phyloP scores from a whole-genome alignment of 306 rosid genomes.

The Rosa persica region DNA sequence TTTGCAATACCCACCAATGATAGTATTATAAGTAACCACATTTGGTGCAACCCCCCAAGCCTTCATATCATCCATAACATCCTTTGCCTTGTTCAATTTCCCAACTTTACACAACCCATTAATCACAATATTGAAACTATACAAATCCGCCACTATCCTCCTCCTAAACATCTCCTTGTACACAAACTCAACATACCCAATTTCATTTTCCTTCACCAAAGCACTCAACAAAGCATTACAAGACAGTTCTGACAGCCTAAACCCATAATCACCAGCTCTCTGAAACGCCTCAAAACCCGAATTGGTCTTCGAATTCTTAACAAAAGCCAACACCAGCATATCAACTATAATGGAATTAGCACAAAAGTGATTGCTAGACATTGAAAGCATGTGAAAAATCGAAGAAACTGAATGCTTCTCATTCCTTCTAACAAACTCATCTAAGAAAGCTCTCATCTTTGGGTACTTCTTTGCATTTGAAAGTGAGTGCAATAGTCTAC shows the following conservation, averaged over 20 bases:
- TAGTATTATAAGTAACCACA: conserved; percentile 67
- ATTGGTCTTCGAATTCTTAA: conserved; percentile 40
- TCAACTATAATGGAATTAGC: conserved; percentile 57
- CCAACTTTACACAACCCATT: conserved; percentile 86
- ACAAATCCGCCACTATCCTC: conserved; percentile 53
- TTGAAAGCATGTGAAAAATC: conserved; percentile 55
- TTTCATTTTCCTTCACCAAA: conserved; percentile 59
- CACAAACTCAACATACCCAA: conserved; percentile 54
- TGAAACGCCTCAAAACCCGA: conserved; percentile 66
- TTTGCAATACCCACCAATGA: conserved; percentile 74
- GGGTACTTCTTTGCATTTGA: conserved; percentile 56
- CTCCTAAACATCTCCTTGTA: conserved; percentile 75
- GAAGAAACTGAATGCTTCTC: conserved; percentile 49
- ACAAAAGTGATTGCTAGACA: conserved; percentile 27
- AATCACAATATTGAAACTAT: conserved; percentile 44
- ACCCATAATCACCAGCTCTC: conserved; percentile 74
- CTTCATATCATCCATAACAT: conserved; percentile 72
- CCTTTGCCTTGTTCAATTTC: conserved; percentile 73
- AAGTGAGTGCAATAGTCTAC: conserved; percentile 49
- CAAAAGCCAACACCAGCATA: conserved; percentile 71
- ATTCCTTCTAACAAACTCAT: conserved; percentile 53
- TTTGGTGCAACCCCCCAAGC: conserved; percentile 67
- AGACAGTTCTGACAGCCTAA: conserved; percentile 54
- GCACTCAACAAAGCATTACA: conserved; percentile 73
- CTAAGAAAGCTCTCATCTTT: conserved; percentile 58